A percentile compares a stretch with the other conserved stretches of the same genome.
Evolutionary conservation across 1,139 yeast genomes (phyloP).

Genomic region (Geotrichum cucujoidarum): DNA sequence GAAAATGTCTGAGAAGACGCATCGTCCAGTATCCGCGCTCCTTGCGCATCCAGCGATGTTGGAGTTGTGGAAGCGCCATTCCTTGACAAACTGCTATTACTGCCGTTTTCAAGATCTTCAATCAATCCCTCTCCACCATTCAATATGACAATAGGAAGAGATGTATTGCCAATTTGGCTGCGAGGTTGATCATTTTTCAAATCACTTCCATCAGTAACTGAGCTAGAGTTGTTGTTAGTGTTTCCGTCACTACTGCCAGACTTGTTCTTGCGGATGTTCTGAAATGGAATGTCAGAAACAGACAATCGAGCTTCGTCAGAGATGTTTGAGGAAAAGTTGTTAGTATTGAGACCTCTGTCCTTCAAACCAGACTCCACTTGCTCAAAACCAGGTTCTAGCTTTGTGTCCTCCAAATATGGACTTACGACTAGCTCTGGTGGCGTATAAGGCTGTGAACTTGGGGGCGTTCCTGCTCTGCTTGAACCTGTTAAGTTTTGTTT

Average conservation of each 20-base stretch:
- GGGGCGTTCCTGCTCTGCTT: neutral
- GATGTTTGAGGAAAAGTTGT: no score
- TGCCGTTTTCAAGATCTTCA: neutral
- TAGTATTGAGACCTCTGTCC: no score
- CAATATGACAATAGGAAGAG: neutral
- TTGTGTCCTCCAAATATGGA: neutral
- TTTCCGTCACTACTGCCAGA: neutral
- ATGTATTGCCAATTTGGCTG: no score
- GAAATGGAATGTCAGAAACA: no score
- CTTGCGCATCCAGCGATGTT: neutral
- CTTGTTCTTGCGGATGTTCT: neutral
- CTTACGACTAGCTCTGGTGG: neutral
- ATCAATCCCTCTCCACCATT: neutral
- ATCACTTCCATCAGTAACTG: neutral
- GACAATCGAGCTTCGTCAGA: no score
- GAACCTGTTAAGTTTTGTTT: neutral
- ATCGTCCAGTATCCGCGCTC: no score
- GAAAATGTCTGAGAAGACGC: no score
- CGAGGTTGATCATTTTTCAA: no score
- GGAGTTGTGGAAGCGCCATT: neutral
- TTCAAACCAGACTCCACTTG: no score
- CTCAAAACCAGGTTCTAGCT: neutral
- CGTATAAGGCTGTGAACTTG: neutral
- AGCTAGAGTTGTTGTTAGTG: neutral
- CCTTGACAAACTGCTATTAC: neutral